Evolutionary conservation across 2,329 filamentous ascomycete genomes (phyloP).

Genomic region (Gaeumannomyces sp.): DNA sequence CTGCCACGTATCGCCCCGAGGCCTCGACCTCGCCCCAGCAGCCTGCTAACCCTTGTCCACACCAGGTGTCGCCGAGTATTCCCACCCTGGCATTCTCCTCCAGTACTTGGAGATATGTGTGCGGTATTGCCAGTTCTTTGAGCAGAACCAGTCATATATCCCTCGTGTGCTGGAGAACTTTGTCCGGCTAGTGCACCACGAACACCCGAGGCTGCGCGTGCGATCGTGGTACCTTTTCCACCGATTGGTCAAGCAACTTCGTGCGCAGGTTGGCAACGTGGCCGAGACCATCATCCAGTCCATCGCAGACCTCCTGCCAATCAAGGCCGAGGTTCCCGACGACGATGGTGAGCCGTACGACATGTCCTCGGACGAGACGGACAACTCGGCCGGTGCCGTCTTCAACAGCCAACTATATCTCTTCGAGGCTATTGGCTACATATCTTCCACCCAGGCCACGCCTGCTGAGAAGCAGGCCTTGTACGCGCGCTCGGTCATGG

Average conservation of each 20-base stretch:
- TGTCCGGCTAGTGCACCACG: slow-evolving; percentile 81
- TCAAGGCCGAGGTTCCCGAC: slow-evolving; percentile 81
- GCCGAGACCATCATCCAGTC: slow-evolving; percentile 89
- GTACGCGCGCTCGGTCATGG: slow-evolving; percentile 82
- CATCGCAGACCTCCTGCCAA: slow-evolving; percentile 78
- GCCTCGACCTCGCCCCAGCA: too few species aligned
- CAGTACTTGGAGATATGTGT: slow-evolving; percentile 99
- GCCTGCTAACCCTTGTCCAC: not conserved
- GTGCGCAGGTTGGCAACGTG: slow-evolving; percentile 77
- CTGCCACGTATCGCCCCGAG: too few species aligned
- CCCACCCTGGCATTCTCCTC: slow-evolving; percentile 84
- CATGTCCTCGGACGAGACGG: slow-evolving; percentile 90
- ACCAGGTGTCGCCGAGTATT: slow-evolving; percentile 77
- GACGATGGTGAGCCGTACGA: slow-evolving; percentile 72
- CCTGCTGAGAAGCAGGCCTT: slow-evolving; percentile 79
- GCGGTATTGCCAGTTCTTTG: slow-evolving; percentile 88
- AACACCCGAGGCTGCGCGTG: slow-evolving; percentile 78
- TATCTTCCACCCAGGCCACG: slow-evolving; percentile 74
- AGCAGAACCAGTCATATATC: slow-evolving; percentile 74
- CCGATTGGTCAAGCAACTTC: slow-evolving; percentile 82
- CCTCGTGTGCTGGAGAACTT: slow-evolving; percentile 87
- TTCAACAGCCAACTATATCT: slow-evolving; percentile 90
- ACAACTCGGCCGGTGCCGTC: slow-evolving; percentile 81
- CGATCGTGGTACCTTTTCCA: slow-evolving; percentile 97
- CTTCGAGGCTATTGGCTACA: slow-evolving; percentile 90